These are phyloP conservation scores for Medicago ruthenica DNA, from an alignment of 306 rosid species.

Conservation along the genomic window DNA sequence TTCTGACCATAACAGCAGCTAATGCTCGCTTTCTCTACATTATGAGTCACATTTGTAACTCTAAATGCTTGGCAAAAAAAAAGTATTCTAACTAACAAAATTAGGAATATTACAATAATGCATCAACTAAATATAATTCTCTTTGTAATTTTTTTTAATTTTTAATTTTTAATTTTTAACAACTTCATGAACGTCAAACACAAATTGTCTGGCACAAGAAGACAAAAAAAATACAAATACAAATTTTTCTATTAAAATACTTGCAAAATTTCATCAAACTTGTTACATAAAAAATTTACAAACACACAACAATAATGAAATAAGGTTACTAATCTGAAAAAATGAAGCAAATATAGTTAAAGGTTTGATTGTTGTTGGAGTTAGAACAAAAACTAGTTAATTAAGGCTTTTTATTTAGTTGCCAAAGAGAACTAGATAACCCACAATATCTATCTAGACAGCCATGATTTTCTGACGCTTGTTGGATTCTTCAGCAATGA, in stretches of 20 bases:
- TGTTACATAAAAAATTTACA: neutral
- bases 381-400: conserved; percentile 23
- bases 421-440: conserved; percentile 6
- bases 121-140: neutral
- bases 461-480: conserved; percentile 47
- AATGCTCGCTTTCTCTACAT: neutral
- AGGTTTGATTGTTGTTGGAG: conserved; percentile 7
- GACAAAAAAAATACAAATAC: neutral
- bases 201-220: neutral
- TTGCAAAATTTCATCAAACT: neutral
- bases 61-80: neutral
- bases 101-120: neutral
- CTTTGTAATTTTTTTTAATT: neutral
- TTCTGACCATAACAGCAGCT: neutral
- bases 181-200: neutral
- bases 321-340: neutral
- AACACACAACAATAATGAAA: conserved; percentile 10
- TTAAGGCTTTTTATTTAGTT: conserved; percentile 26
- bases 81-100: neutral
- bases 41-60: neutral
- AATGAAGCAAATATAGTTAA: conserved; percentile 14
- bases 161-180: neutral
- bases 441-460: conserved; percentile 4
- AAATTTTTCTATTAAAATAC: neutral
- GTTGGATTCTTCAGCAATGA: conserved; percentile 44